These are phyloP conservation scores for Cymbopogon citratus DNA, from an alignment of 176 grass and related monocot species.

Conservation along the genomic window DNA sequence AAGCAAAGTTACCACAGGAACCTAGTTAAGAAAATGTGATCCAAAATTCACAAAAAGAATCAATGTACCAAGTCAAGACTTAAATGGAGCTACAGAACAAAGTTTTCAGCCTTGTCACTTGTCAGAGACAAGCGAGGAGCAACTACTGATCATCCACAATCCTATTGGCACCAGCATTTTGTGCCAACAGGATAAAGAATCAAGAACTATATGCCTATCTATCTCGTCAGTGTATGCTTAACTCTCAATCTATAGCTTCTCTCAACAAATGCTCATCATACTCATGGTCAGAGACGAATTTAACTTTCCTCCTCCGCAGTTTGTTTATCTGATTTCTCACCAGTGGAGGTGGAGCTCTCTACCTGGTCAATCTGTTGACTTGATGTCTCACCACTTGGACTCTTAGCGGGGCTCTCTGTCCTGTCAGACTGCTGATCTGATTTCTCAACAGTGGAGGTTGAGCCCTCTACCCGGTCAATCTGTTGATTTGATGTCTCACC, in stretches of 20 bases:
- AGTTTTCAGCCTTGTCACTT: background rate
- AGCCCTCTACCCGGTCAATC: no score
- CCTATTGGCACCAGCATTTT: background rate
- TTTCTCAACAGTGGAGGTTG: no score
- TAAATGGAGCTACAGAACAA: background rate
- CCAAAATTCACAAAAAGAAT: conserved; percentile 1
- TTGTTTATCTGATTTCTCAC: background rate
- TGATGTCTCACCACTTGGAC: background rate
- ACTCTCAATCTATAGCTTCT: background rate
- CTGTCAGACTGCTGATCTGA: background rate
- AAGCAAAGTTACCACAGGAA: background rate
- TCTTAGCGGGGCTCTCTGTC: no score
- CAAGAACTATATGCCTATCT: background rate
- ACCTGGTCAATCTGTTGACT: background rate
- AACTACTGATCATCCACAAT: background rate
- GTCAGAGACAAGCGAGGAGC: background rate
- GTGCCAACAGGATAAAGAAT: background rate
- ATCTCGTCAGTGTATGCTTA: background rate
- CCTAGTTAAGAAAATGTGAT: background rate
- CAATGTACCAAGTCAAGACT: background rate
- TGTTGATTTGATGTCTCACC: background rate
- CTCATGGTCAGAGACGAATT: background rate
- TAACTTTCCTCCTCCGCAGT: background rate
- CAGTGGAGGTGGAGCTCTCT: background rate
- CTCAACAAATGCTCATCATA: background rate